A percentile compares a stretch with the other conserved stretches of the same genome.
Evolutionary conservation across 192 early-diverging fungal genomes (phyloP).

Genomic region (Linnemannia elongata): DNA sequence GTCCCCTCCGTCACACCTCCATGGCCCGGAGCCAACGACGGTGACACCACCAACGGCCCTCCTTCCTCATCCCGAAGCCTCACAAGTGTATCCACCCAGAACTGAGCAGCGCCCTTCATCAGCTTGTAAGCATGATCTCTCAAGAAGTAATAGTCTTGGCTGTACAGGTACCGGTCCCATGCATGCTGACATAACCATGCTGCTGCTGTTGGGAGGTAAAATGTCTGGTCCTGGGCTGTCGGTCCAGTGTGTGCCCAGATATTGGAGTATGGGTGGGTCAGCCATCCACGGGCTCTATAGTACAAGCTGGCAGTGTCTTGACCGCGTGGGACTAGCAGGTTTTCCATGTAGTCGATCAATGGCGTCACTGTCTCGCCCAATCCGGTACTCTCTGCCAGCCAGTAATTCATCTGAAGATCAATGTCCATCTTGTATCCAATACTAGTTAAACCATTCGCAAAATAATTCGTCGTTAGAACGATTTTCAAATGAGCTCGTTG

Average conservation of each 20-base stretch:
- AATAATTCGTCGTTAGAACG: neutral
- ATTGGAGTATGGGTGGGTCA: constrained; percentile 38
- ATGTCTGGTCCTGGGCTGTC: constrained; percentile 26
- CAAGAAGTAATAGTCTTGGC: constrained; percentile 41
- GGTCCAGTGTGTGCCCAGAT: constrained; percentile 57
- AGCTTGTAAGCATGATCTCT: constrained; percentile 47
- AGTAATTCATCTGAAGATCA: constrained; percentile 53
- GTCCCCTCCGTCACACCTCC: constrained; percentile 39
- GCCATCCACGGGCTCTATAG: constrained; percentile 50
- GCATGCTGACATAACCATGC: constrained; percentile 55
- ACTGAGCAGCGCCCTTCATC: constrained; percentile 52
- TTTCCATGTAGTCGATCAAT: constrained; percentile 54
- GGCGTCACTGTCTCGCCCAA: constrained; percentile 51
- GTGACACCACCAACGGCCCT: constrained; percentile 19
- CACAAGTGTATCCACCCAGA: constrained; percentile 44
- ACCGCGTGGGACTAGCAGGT: constrained; percentile 40
- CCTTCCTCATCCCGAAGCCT: neutral
- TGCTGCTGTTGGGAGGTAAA: constrained; percentile 46
- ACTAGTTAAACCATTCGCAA: constrained; percentile 8
- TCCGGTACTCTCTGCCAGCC: constrained; percentile 48
- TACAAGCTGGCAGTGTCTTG: constrained; percentile 46
- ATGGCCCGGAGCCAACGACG: constrained; percentile 46
- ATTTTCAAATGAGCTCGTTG: neutral
- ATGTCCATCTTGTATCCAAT: constrained; percentile 46
- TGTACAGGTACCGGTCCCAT: constrained; percentile 47